A percentile compares a stretch with the other conserved stretches of the same genome.
These are phyloP conservation scores for Cenococcum geophilum DNA, from an alignment of 495 filamentous ascomycete genomes.

Conservation along the genomic window DNA sequence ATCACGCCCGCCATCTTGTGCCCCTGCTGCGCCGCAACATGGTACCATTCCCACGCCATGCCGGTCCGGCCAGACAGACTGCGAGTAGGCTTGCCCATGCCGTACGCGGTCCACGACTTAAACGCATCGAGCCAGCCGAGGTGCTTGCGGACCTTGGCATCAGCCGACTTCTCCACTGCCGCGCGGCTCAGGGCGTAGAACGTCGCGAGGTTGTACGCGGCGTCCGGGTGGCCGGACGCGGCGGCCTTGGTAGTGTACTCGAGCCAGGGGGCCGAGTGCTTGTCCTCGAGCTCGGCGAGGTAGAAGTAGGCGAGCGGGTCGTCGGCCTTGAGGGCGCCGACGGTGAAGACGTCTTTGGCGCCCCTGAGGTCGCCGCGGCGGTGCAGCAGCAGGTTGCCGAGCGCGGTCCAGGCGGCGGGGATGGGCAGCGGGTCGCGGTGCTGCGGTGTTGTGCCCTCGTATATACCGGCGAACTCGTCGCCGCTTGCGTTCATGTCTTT, in stretches of 20 bases:
- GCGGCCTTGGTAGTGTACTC: conserved; percentile 28
- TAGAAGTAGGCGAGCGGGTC: conserved; percentile 26
- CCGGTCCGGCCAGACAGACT: background rate
- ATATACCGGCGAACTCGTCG: no score
- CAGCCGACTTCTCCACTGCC: background rate
- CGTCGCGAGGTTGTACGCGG: conserved; percentile 15
- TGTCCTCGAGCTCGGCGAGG: conserved; percentile 15
- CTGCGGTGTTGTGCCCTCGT: no score
- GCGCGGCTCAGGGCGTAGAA: conserved; percentile 10
- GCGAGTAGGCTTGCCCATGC: background rate
- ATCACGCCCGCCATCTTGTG: background rate
- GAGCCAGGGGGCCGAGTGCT: conserved; percentile 13
- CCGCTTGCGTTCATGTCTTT: no score
- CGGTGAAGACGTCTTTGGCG: conserved; percentile 13
- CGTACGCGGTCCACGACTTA: background rate
- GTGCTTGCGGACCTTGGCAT: background rate
- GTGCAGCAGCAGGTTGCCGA: background rate
- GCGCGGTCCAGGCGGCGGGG: conserved; percentile 13
- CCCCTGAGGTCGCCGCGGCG: background rate
- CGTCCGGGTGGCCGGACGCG: conserved; percentile 19
- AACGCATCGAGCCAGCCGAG: background rate
- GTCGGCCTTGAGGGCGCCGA: conserved; percentile 19
- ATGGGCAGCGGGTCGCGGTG: conserved; percentile 1
- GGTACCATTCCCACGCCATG: conserved; percentile 3
- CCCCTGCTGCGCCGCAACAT: background rate